Conservation (phyloP, 2,329 filamentous ascomycete species). For the Zasmidium angulare region DNA sequence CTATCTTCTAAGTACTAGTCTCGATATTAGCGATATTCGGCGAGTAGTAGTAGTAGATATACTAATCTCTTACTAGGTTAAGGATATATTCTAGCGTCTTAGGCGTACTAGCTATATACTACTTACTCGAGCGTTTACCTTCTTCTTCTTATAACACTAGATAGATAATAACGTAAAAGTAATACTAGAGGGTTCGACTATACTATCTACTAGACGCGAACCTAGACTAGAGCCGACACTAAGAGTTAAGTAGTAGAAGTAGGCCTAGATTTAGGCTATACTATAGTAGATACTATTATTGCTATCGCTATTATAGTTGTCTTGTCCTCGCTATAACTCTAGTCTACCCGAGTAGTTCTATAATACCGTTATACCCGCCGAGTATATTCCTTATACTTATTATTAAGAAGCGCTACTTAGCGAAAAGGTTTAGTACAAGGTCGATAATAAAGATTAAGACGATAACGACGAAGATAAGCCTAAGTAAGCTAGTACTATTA, state of each 20-base stretch:
- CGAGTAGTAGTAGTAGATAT: not conserved
- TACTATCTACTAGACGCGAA: too few relatives aligned
- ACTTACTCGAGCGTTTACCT: too few relatives aligned
- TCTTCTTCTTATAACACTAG: not conserved
- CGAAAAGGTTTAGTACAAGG: not conserved
- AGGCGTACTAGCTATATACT: not conserved
- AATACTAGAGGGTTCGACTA: too few relatives aligned
- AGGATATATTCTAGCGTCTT: not conserved
- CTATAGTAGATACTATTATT: too few relatives aligned
- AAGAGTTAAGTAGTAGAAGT: too few relatives aligned
- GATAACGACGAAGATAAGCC: not conserved
- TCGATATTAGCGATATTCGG: not conserved
- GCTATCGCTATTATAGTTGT: too few relatives aligned
- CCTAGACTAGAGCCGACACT: too few relatives aligned
- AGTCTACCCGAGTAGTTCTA: too few relatives aligned
- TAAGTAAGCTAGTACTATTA: not conserved
- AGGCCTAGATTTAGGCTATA: too few relatives aligned
- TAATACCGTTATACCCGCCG: too few relatives aligned
- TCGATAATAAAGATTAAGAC: not conserved
- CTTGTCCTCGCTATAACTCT: too few relatives aligned
- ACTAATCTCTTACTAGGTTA: not conserved
- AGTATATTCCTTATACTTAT: not conserved
- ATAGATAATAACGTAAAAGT: not conserved
- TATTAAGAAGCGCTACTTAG: not conserved
- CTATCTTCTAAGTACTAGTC: not conserved